Conservation (phyloP, 2,329 filamentous ascomycete species). For the Capronia coronata region DNA sequence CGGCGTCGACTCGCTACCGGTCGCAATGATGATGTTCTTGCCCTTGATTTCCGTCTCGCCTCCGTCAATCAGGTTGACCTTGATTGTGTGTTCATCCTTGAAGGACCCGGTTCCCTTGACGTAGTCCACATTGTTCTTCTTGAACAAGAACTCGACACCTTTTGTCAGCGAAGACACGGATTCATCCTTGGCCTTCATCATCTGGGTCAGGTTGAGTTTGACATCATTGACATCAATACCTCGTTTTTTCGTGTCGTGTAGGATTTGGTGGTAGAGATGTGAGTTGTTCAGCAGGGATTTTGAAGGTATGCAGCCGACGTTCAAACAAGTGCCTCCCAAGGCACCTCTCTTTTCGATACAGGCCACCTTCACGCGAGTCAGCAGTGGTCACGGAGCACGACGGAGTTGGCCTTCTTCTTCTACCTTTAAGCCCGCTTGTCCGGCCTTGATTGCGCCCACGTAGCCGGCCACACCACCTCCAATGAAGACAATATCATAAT, state of each 20-base stretch:
- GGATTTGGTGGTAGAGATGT: constrained; percentile 92
- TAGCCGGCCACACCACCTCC: constrained; percentile 97
- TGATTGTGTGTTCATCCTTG: constrained; percentile 81
- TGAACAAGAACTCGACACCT: constrained; percentile 95
- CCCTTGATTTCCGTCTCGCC: constrained; percentile 79
- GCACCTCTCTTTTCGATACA: constrained; percentile 98
- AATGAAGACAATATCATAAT: constrained; percentile 96
- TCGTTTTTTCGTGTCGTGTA: constrained; percentile 93
- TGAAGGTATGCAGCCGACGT: constrained; percentile 98
- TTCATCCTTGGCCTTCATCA: constrained; percentile 98
- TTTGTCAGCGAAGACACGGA: constrained; percentile 87
- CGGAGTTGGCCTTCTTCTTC: background rate
- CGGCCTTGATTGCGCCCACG: constrained; percentile 97
- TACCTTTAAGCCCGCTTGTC: constrained; percentile 93
- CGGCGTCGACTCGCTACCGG: constrained; percentile 87
- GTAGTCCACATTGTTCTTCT: constrained; percentile 99
- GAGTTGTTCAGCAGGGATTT: constrained; percentile 99
- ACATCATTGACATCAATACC: constrained; percentile 97
- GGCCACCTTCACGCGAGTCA: constrained; percentile 58
- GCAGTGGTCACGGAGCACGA: background rate
- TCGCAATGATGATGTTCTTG: constrained; percentile 98
- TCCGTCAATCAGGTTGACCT: constrained; percentile 82
- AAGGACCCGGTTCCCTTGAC: constrained; percentile 89
- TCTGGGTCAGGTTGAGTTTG: constrained; percentile 85
- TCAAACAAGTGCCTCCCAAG: constrained; percentile 93